phyloP scores from a whole-genome alignment of 345 rosid species.

The Rubroshorea leprosula region DNA sequence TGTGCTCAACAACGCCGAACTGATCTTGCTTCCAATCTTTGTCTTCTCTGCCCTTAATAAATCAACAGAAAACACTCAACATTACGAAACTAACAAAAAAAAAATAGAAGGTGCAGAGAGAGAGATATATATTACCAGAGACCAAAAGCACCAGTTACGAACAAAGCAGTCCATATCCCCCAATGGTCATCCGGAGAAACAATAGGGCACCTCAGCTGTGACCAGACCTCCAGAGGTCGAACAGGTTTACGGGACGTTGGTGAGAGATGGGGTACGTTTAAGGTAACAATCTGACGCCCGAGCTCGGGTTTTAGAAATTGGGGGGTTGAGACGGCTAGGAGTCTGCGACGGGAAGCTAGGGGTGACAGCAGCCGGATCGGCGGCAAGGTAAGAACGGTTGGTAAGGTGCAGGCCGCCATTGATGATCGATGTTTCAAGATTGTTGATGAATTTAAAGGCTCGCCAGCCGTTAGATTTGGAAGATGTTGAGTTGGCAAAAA shows the following conservation, averaged over 20 bases:
- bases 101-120: neutral
- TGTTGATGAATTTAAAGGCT: neutral
- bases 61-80: neutral
- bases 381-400: neutral
- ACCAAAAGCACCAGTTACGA: slow-evolving; percentile 71
- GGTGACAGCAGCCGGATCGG: neutral
- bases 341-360: neutral
- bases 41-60: slow-evolving; percentile 63
- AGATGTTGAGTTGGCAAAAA: neutral
- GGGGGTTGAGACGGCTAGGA: neutral
- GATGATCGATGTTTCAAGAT: neutral
- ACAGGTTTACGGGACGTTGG: slow-evolving; percentile 11
- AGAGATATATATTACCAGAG: slow-evolving; percentile 44
- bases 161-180: slow-evolving; percentile 86
- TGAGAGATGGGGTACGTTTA: slow-evolving; percentile 18
- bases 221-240: slow-evolving; percentile 42
- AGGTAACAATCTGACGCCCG: slow-evolving; percentile 6
- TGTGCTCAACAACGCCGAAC: slow-evolving; percentile 74
- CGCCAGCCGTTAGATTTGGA: neutral
- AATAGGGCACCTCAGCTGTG: slow-evolving; percentile 52
- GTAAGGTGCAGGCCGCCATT: slow-evolving; percentile 6
- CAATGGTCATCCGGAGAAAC: slow-evolving; percentile 67
- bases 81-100: neutral
- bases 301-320: slow-evolving; percentile 5
- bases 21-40: slow-evolving; percentile 63